Conservation (phyloP, 192 early-diverging fungal species). For the Coemansia sp. region DNA sequence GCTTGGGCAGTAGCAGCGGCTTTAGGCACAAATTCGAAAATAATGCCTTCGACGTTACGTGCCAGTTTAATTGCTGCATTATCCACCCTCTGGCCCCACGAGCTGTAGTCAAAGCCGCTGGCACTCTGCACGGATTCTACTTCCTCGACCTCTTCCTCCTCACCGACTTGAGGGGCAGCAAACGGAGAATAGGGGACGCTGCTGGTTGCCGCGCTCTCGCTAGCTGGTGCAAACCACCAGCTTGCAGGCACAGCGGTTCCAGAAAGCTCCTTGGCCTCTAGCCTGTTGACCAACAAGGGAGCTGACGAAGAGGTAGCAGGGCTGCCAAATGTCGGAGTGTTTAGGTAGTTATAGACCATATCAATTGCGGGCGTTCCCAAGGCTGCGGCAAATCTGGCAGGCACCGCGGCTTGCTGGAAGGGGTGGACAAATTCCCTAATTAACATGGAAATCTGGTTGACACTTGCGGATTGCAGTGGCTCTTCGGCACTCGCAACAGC, state of each 20-base stretch:
- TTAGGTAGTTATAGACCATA: conserved; percentile 43
- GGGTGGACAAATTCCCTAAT: conserved; percentile 12
- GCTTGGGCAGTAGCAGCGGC: background rate
- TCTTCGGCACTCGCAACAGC: background rate
- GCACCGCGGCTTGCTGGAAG: background rate
- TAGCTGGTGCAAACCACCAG: conserved; percentile 1
- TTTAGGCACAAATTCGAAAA: conserved; percentile 24
- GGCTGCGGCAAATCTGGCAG: background rate
- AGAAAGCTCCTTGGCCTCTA: background rate
- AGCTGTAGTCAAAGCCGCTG: conserved; percentile 32
- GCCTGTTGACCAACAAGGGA: conserved; percentile 11
- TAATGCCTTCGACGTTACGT: conserved; percentile 29
- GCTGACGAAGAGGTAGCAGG: background rate
- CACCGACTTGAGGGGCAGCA: background rate
- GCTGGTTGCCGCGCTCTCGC: background rate
- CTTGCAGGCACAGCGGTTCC: background rate
- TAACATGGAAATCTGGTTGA: background rate
- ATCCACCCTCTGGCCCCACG: conserved; percentile 37
- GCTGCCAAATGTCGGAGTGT: background rate
- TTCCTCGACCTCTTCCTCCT: background rate
- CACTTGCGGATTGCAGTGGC: background rate
- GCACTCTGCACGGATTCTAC: background rate
- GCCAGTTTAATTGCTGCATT: conserved; percentile 35
- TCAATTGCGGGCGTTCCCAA: conserved; percentile 34
- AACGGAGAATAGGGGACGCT: background rate